These are phyloP conservation scores for Nannizzia gypsea DNA, from an alignment of 2,329 filamentous ascomycete genomes.

Conservation along the genomic window DNA sequence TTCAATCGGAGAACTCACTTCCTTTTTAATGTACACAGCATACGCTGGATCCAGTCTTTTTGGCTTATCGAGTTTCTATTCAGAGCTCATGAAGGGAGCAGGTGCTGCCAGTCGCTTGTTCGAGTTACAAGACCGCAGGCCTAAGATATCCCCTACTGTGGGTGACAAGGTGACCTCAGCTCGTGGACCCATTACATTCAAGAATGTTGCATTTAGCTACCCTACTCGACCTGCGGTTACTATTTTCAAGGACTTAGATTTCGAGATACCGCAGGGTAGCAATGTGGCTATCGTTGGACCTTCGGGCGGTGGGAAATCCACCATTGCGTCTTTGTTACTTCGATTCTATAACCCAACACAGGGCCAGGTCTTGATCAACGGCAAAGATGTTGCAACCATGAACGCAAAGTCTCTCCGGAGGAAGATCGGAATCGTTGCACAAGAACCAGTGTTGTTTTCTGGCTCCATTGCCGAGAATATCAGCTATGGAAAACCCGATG, in stretches of 20 bases:
- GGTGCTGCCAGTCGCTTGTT: constrained; percentile 94
- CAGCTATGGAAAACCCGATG: constrained; percentile 72
- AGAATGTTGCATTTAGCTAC: constrained; percentile 77
- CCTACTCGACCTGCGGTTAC: constrained; percentile 82
- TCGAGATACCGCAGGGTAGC: constrained; percentile 81
- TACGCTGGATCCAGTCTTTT: constrained; percentile 80
- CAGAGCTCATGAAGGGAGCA: constrained; percentile 96
- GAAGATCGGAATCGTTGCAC: constrained; percentile 87
- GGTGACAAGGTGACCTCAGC: constrained; percentile 70
- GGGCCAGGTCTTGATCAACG: constrained; percentile 72
- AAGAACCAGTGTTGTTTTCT: constrained; percentile 90
- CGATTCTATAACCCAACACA: constrained; percentile 78
- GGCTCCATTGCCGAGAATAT: constrained; percentile 71
- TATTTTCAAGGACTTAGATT: constrained; percentile 82
- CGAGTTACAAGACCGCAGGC: constrained; percentile 82
- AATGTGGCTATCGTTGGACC: constrained; percentile 96
- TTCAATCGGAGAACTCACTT: constrained; percentile 82
- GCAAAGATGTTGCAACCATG: constrained; percentile 68
- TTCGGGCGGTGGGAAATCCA: constrained; percentile 91
- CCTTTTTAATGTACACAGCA: constrained; percentile 96
- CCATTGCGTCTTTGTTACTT: constrained; percentile 79
- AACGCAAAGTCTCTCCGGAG: constrained; percentile 87
- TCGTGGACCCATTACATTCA: constrained; percentile 77
- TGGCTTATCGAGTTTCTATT: constrained; percentile 90
- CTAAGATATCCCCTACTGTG: constrained; percentile 75